These are phyloP conservation scores for Chytriomyces hyalinus DNA, from an alignment of 192 early-diverging fungal genomes.

Conservation along the genomic window DNA sequence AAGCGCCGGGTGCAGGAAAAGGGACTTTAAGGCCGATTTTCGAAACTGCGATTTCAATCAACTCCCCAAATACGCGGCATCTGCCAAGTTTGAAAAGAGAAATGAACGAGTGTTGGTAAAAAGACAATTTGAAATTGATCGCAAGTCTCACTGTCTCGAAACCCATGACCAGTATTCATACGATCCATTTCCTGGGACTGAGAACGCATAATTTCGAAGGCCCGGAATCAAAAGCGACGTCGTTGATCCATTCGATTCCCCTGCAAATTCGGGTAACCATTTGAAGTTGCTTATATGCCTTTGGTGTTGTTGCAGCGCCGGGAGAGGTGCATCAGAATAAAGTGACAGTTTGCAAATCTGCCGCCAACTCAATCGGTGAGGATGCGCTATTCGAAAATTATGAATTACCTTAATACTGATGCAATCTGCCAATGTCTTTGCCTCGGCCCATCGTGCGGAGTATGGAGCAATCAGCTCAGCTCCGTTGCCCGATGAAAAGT, in stretches of 20 bases:
- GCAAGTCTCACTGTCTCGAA: conserved; percentile 67
- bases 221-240: conserved; percentile 25
- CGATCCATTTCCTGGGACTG: conserved; percentile 69
- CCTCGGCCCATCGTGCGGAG: conserved; percentile 74
- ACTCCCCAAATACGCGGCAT: conserved; percentile 78
- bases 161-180: conserved; percentile 88
- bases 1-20: conserved; percentile 58
- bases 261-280: conserved; percentile 62
- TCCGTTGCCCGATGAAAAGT: conserved; percentile 40
- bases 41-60: conserved; percentile 68
- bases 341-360: conserved; percentile 81
- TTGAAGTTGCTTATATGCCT: conserved; percentile 70
- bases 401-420: conserved; percentile 73
- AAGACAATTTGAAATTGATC: neutral
- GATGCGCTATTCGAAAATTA: neutral
- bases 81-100: conserved; percentile 32
- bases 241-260: conserved; percentile 23
- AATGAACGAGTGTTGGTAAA: neutral
- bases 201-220: conserved; percentile 32
- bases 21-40: conserved; percentile 74
- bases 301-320: conserved; percentile 73
- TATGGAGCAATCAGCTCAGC: conserved; percentile 53
- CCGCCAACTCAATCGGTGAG: neutral
- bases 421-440: conserved; percentile 72
- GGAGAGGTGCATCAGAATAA: conserved; percentile 67